Conservation (phyloP, 2,329 filamentous ascomycete species). For the Verticillium nonalfalfae region DNA sequence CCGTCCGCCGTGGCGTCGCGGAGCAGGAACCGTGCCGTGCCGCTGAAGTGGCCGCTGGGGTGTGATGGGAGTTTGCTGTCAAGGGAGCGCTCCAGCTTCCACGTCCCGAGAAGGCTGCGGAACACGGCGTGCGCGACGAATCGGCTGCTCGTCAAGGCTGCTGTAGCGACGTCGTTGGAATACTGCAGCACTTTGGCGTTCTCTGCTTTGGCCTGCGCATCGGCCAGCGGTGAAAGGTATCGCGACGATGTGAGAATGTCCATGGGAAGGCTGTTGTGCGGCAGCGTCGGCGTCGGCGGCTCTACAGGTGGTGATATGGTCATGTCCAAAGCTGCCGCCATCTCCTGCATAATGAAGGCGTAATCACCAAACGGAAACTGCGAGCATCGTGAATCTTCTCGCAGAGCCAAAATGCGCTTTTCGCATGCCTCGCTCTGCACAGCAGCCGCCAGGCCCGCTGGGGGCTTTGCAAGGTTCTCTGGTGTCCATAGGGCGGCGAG, state of each 20-base stretch:
- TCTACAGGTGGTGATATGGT: constrained; percentile 26
- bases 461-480: constrained; percentile 14
- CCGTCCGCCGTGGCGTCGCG: constrained; percentile 52
- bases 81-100: constrained; percentile 56
- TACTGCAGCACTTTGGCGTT: constrained; percentile 36
- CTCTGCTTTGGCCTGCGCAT: constrained; percentile 28
- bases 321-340: constrained; percentile 53
- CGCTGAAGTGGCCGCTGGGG: constrained; percentile 58
- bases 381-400: constrained; percentile 42
- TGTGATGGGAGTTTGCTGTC: constrained; percentile 47
- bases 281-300: constrained; percentile 27
- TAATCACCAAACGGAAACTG: constrained; percentile 87
- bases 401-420: constrained; percentile 40
- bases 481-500: constrained; percentile 54
- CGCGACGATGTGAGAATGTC: constrained; percentile 51
- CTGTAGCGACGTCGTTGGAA: constrained; percentile 33
- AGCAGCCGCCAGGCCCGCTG: constrained; percentile 26
- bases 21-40: constrained; percentile 59
- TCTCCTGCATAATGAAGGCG: constrained; percentile 66
- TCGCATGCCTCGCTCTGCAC: constrained; percentile 37
- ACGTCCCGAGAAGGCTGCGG: constrained; percentile 62
- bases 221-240: constrained; percentile 35
- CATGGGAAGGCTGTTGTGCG: constrained; percentile 35
- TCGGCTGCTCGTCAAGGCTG: constrained; percentile 32
- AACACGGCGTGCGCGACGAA: constrained; percentile 65